phyloP scores from a whole-genome alignment of 768 basidiomycete genomes.

The Hydnum rufescens region DNA sequence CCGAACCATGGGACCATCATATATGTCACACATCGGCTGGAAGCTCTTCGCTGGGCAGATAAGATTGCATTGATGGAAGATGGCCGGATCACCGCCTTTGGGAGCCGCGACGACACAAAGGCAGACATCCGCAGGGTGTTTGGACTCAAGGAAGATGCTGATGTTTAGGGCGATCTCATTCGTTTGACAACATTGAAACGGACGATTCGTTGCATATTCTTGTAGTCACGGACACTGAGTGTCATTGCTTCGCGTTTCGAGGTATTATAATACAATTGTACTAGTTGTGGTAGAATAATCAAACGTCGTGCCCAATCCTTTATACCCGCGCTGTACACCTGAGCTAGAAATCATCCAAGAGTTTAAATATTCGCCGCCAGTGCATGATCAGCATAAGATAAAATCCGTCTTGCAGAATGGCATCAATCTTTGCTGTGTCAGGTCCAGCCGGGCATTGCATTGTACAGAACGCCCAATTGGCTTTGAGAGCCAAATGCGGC shows the following conservation, averaged over 20 bases:
- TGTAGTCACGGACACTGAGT: too few relatives aligned
- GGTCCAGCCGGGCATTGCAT: slow-evolving; percentile 14
- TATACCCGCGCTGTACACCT: too few relatives aligned
- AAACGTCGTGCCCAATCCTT: too few relatives aligned
- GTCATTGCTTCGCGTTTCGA: too few relatives aligned
- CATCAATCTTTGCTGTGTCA: slow-evolving; percentile 30
- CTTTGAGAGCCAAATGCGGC: slow-evolving; percentile 50
- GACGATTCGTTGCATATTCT: too few relatives aligned
- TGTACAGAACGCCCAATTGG: slow-evolving; percentile 1
- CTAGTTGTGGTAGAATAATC: too few relatives aligned
- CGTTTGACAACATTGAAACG: too few relatives aligned
- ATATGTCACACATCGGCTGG: slow-evolving; percentile 68
- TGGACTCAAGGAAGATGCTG: not conserved
- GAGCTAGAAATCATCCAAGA: slow-evolving; percentile 1
- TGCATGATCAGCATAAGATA: slow-evolving; percentile 48
- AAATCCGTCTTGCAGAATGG: slow-evolving; percentile 40
- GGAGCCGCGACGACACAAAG: not conserved
- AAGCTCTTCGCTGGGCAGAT: slow-evolving; percentile 64
- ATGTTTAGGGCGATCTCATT: too few relatives aligned
- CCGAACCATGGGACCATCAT: slow-evolving; percentile 46
- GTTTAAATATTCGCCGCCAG: too few relatives aligned
- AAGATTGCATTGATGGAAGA: slow-evolving; percentile 22
- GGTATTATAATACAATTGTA: too few relatives aligned
- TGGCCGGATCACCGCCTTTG: slow-evolving; percentile 3
- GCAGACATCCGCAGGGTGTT: not conserved